Evolutionary conservation across 192 early-diverging fungal genomes (phyloP).

Genomic region (Dimargaris xerosporica): DNA sequence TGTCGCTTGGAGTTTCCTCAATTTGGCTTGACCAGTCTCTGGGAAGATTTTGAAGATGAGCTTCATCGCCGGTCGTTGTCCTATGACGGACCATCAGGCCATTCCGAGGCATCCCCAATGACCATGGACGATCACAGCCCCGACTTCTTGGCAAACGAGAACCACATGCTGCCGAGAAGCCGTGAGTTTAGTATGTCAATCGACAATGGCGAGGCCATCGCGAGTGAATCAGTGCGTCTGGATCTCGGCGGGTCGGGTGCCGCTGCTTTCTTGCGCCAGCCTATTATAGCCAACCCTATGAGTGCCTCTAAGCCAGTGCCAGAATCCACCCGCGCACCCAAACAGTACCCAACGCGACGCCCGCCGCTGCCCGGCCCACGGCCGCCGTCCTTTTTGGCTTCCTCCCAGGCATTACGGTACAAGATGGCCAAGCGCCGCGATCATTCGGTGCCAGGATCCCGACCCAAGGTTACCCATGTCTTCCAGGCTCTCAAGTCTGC

Average conservation of each 20-base stretch:
- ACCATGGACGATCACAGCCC: neutral
- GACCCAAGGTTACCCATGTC: neutral
- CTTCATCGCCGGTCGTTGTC: constrained; percentile 7
- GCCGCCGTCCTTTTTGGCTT: neutral
- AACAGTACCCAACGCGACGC: no score
- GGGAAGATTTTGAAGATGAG: constrained; percentile 10
- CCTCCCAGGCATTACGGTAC: neutral
- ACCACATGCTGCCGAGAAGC: neutral
- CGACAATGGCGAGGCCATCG: no score
- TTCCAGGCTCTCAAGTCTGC: constrained; percentile 10
- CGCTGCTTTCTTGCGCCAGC: neutral
- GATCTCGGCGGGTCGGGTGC: neutral
- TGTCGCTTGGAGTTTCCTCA: neutral
- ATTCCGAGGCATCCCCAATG: neutral
- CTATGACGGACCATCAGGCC: neutral
- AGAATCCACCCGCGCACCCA: neutral
- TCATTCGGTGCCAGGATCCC: no score
- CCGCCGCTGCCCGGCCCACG: neutral
- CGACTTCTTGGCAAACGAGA: neutral
- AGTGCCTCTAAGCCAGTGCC: neutral
- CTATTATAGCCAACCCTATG: neutral
- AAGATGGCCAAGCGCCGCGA: no score
- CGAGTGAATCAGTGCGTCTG: neutral
- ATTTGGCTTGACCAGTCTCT: constrained; percentile 1
- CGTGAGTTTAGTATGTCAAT: neutral